Evolutionary conservation across 805 yeast genomes (phyloP), one percentile per base, ranked within the genome.

Genomic region (Teunomyces gatunensis): DNA sequence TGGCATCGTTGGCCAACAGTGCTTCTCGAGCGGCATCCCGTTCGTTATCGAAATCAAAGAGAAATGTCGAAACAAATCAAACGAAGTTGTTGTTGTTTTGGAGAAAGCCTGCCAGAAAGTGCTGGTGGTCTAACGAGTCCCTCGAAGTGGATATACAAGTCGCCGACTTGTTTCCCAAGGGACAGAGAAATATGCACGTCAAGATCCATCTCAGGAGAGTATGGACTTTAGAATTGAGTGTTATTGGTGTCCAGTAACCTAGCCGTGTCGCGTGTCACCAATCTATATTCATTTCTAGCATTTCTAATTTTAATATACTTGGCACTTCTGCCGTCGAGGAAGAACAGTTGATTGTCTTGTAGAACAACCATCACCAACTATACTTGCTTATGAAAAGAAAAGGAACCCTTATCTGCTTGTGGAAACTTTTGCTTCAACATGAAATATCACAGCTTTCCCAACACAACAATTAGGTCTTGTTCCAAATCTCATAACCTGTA

Each of bases 81-180:
- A 68, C 73, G 4, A 94, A 94, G 65, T 75, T 94, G 44, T 73
- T 94, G 32, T 70, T 94, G 45, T 94, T 94, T 62, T 94, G 99
- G 98, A 79, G 96, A 53, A 94, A 94, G 63, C 99, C 99, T 0
- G 99, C 99, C 2, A 79, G 98, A 61, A 94, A 94, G 63, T 94
- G 99, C 70, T 94, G 99, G 99, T 94, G 99, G 99, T 78, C 88
- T 5, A 81, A 83, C 61, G 80, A 81, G 39, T 72, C 67, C 25
- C 66, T 80, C 17, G 83, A 80, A 6, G 63, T 80, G 18, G 67
- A 67, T 30, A 53, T 78, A 4, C 51, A 61, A 55, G 58, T 54
- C 20, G 60, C 54, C 40, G 63, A 60, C 35, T 37, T 57, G 11
- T 48, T 56, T 44, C 49, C 48, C 4, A 55, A 53, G n/a, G 64